phyloP scores from a whole-genome alignment of 768 basidiomycete species.

The Leccinum subgranulosum region DNA sequence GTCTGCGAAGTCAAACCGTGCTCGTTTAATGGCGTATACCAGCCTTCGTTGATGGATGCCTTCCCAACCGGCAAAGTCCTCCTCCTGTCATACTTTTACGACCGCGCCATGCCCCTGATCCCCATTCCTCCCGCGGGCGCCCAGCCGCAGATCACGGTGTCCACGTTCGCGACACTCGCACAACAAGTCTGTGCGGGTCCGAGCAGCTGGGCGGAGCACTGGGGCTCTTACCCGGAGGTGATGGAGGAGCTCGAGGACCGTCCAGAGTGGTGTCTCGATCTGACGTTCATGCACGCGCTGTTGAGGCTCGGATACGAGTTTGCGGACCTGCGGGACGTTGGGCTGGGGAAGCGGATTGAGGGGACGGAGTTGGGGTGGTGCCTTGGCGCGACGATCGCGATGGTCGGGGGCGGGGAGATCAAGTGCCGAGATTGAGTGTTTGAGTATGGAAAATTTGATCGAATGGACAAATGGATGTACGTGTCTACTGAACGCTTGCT shows the following conservation, averaged over 20 bases:
- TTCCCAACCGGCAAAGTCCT: slow-evolving; percentile 85
- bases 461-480: not conserved
- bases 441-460: not conserved
- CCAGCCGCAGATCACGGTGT: slow-evolving; percentile 42
- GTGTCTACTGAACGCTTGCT: not conserved
- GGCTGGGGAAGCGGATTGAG: slow-evolving; percentile 81
- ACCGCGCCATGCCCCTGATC: slow-evolving; percentile 82
- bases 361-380: slow-evolving; percentile 96
- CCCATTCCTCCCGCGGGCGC: slow-evolving; percentile 22
- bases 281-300: slow-evolving; percentile 93
- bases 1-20: slow-evolving; percentile 92
- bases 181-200: slow-evolving; percentile 71
- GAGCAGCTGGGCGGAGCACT: slow-evolving; percentile 50
- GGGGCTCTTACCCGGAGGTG: slow-evolving; percentile 43
- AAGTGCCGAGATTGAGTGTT: slow-evolving; percentile 41
- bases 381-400: slow-evolving; percentile 77
- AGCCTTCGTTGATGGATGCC: slow-evolving; percentile 85
- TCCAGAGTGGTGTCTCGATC: slow-evolving; percentile 93
- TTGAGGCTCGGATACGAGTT: slow-evolving; percentile 91
- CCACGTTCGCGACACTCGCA: slow-evolving; percentile 63
- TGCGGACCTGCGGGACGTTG: slow-evolving; percentile 58
- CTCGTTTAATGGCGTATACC: slow-evolving; percentile 96
- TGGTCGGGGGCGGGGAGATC: slow-evolving; percentile 62
- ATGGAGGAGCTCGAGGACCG: slow-evolving; percentile 73
- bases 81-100: slow-evolving; percentile 97